Evolutionary conservation across 2,329 filamentous ascomycete species (phyloP).

Genomic region (Niveomyces coronatus): DNA sequence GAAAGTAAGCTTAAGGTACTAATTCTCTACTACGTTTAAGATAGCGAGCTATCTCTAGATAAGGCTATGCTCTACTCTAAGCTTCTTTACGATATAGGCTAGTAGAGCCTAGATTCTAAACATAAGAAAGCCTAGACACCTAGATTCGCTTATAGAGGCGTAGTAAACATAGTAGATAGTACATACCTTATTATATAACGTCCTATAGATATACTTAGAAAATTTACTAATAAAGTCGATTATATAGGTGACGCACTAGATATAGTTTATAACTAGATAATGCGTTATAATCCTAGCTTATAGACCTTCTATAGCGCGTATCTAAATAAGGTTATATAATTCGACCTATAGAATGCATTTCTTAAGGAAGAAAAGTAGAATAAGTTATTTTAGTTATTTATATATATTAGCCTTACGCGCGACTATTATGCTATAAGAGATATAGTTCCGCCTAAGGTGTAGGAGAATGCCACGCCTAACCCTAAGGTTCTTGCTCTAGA

Average conservation of each 20-base stretch:
- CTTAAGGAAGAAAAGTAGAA: constrained; percentile 16
- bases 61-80: constrained; percentile 17
- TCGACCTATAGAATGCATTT: constrained; percentile 21
- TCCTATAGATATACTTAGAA: not conserved
- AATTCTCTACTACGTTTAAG: constrained; percentile 14
- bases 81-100: constrained; percentile 18
- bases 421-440: constrained; percentile 18
- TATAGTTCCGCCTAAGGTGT: constrained; percentile 22
- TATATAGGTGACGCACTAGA: constrained; percentile 16
- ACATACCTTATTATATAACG: constrained; percentile 7
- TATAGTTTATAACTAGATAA: constrained; percentile 19
- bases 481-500: constrained; percentile 18
- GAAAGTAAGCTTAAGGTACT: constrained; percentile 17
- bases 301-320: constrained; percentile 19
- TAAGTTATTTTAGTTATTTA: constrained; percentile 14
- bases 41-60: constrained; percentile 10
- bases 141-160: constrained; percentile 13
- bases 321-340: constrained; percentile 19
- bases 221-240: constrained; percentile 6
- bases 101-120: constrained; percentile 16
- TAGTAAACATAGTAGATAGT: constrained; percentile 16
- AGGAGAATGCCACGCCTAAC: constrained; percentile 15
- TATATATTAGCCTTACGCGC: constrained; percentile 18
- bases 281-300: constrained; percentile 19
- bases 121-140: constrained; percentile 13